Percentiles rank a stretch among this genome's conserved stretches.
phyloP scores from a whole-genome alignment of 805 yeast genomes.

The Brettanomyces nanus region DNA sequence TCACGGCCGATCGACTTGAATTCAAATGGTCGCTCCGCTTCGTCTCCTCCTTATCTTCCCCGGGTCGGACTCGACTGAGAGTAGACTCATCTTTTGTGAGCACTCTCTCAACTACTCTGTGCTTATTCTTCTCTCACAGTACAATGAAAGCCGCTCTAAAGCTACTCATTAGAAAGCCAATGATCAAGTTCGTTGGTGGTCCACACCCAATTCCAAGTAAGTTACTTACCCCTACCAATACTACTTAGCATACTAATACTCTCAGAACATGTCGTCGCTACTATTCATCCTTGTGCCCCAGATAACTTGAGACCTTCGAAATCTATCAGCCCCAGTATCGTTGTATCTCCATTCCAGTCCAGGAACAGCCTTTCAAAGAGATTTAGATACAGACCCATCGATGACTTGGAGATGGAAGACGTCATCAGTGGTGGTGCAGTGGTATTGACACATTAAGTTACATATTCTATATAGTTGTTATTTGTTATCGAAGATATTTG shows the following conservation, averaged over 20 bases:
- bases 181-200: constrained; percentile 83
- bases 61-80: too few relatives aligned
- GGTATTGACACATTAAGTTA: constrained; percentile 30
- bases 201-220: constrained; percentile 48
- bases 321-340: constrained; percentile 5
- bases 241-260: too few relatives aligned
- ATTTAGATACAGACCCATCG: constrained; percentile 59
- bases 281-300: constrained; percentile 33
- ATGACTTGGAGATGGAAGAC: constrained; percentile 64
- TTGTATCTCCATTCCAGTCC: constrained; percentile 30
- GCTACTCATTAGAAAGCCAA: constrained; percentile 38
- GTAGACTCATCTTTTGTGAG: too few relatives aligned
- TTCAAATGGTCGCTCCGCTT: too few relatives aligned
- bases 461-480: neutral
- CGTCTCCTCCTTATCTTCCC: too few relatives aligned
- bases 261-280: constrained; percentile 15
- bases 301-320: constrained; percentile 22
- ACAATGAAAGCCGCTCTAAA: constrained; percentile 25
- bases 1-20: too few relatives aligned
- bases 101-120: too few relatives aligned
- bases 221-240: too few relatives aligned
- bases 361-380: constrained; percentile 64
- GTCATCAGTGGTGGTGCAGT: constrained; percentile 83
- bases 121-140: too few relatives aligned
- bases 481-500: neutral